These are phyloP conservation scores for Suhomyces terraborum DNA, from an alignment of 1,139 yeast species.

Conservation along the genomic window DNA sequence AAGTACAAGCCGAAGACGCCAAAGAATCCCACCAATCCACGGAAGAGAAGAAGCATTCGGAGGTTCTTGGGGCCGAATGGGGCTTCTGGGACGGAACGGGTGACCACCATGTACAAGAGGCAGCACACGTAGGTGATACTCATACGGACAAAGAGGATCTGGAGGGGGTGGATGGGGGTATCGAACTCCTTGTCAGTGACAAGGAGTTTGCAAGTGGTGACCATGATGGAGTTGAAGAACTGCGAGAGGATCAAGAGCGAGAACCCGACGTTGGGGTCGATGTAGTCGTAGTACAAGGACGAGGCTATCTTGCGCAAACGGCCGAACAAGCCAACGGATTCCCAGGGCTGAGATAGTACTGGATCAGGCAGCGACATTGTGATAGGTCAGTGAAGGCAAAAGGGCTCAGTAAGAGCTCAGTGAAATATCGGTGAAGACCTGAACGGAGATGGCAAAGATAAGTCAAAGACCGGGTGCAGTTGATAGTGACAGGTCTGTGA, in stretches of 20 bases:
- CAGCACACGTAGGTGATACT: slow-evolving; percentile 64
- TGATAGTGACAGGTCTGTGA: too few species aligned
- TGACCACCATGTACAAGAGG: slow-evolving; percentile 52
- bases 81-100: slow-evolving; percentile 55
- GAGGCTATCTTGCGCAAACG: not conserved
- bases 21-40: slow-evolving; percentile 76
- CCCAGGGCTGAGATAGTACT: slow-evolving; percentile 10
- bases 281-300: slow-evolving; percentile 12
- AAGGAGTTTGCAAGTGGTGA: slow-evolving; percentile 68
- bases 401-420: too few species aligned
- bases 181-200: slow-evolving; percentile 60
- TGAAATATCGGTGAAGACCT: too few species aligned
- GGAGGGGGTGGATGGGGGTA: slow-evolving; percentile 71
- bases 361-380: slow-evolving; percentile 3
- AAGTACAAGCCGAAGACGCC: slow-evolving; percentile 79
- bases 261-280: slow-evolving; percentile 38
- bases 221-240: slow-evolving; percentile 75
- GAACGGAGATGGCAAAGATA: too few species aligned
- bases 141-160: slow-evolving; percentile 79
- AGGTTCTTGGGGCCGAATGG: slow-evolving; percentile 71
- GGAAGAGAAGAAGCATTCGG: slow-evolving; percentile 54
- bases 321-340: not conserved
- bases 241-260: slow-evolving; percentile 56
- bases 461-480: too few species aligned
- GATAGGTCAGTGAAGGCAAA: too few species aligned